A percentile compares a stretch with the other conserved stretches of the same genome.
These are phyloP conservation scores for Ustilago lituana DNA, from an alignment of 1,284 basidiomycete species.

Conservation along the genomic window DNA sequence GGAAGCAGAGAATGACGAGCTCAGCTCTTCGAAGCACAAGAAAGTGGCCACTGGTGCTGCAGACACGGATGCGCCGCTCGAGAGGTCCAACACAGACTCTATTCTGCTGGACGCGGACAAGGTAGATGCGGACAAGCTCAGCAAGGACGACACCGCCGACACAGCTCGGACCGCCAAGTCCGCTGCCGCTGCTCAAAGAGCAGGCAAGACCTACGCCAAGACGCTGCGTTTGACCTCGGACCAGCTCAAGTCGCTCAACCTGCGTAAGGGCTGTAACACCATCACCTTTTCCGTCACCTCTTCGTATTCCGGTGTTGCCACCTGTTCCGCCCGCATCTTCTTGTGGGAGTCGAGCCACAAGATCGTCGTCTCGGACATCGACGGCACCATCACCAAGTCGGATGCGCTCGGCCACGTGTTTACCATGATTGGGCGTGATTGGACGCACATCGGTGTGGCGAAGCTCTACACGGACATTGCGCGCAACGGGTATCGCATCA, in stretches of 20 bases:
- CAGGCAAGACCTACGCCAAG: constrained; percentile 82
- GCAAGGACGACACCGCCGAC: background rate
- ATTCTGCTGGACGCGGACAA: constrained; percentile 37
- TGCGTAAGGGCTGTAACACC: constrained; percentile 88
- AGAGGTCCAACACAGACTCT: constrained; percentile 48
- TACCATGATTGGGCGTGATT: constrained; percentile 98
- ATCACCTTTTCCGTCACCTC: constrained; percentile 88
- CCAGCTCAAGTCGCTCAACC: constrained; percentile 76
- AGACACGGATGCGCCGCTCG: constrained; percentile 31
- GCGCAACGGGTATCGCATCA: constrained; percentile 96
- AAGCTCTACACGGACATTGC: constrained; percentile 96
- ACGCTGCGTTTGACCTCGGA: constrained; percentile 86
- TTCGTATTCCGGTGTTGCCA: constrained; percentile 82
- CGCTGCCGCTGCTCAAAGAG: constrained; percentile 6
- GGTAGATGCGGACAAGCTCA: constrained; percentile 3
- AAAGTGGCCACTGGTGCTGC: background rate
- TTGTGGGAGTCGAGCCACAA: constrained; percentile 91
- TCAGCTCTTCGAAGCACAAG: background rate
- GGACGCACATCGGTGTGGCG: constrained; percentile 97
- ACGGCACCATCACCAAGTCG: constrained; percentile 94
- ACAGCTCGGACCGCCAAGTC: background rate
- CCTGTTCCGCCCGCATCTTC: constrained; percentile 90
- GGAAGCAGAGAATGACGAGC: constrained; percentile 11
- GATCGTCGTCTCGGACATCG: constrained; percentile 96
- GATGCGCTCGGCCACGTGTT: constrained; percentile 97